Evolutionary conservation across 2,329 filamentous ascomycete genomes (phyloP), one percentile per base, ranked within the genome.

Genomic region (Mycocentrospora acerina): DNA sequence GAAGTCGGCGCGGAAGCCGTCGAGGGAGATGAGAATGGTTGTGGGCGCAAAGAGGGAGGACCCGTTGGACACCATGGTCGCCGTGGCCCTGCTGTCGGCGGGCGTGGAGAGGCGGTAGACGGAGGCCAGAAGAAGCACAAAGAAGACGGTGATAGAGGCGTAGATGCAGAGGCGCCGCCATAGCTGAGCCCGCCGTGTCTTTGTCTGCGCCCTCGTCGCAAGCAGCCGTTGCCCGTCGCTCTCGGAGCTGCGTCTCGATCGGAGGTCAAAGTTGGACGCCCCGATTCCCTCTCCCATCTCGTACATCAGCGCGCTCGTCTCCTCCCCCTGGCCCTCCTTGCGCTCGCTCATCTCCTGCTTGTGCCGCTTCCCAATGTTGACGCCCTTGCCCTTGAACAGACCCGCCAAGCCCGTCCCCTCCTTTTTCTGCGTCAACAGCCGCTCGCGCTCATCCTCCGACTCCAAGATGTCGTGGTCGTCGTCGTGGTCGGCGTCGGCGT

Each of bases 1-100:
- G 59, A 96, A 97, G 64, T 97, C 93, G 14, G 93, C 91, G 12
- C 93, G 85, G 71, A 98, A 97, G 3, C 93, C 93, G 67, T 98
- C 93, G 13, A 98, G 77, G 30, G 90, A 96, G 61, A 98, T 87
- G 37, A 97, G 76, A 42, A 98, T 86, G 2, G 93, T 96, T 0
- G 93, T 98, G 1, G 90, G 90, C 8, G 83, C 85, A 63, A 97
- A 98, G 4, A 88, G 71, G 2, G 90, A 86, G 0, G 90, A 95
- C 37, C 93, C 93, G 64, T 98, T 98, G 12, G 76, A 83, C 16
- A 61, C 16, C 16, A 80, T 60, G 10, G 60, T 63, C 9, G 51
- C 50, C 8, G 61, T 60, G 32, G 47, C 48, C 22, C 46, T 55
- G 17, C 40, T 18, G 17, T 53, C 50, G 22, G 44, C 43, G 0